Conservation (phyloP, 352 stramenopile genomes). For the Globisporangium solare region DNA sequence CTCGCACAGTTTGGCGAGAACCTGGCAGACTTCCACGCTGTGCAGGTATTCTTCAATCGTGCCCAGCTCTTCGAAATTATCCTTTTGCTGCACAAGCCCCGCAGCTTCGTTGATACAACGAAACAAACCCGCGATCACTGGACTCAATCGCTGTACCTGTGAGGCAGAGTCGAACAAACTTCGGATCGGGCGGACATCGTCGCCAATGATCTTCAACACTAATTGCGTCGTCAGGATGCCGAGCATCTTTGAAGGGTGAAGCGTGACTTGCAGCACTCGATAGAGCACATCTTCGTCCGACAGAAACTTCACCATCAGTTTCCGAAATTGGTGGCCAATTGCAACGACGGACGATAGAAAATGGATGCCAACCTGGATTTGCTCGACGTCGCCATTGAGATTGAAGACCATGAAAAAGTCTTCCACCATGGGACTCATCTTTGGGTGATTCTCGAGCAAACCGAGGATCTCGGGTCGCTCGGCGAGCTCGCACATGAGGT, state of each 20-base stretch:
- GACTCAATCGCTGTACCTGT: conserved; percentile 34
- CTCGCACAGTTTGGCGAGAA: conserved; percentile 54
- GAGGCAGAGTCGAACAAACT: conserved; percentile 38
- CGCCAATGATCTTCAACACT: conserved; percentile 53
- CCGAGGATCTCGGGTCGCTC: conserved; percentile 49
- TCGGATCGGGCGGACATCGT: conserved; percentile 47
- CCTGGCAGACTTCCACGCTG: conserved; percentile 47
- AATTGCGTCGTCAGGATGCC: conserved; percentile 46
- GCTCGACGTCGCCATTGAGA: conserved; percentile 54
- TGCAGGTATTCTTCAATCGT: conserved; percentile 67
- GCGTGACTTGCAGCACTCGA: conserved; percentile 55
- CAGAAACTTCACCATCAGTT: conserved; percentile 44
- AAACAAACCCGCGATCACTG: conserved; percentile 48
- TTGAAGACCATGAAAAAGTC: conserved; percentile 55
- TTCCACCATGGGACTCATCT: conserved; percentile 43
- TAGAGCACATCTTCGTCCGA: conserved; percentile 59
- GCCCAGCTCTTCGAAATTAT: conserved; percentile 36
- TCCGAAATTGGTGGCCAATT: conserved; percentile 61
- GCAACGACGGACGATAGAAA: conserved; percentile 51
- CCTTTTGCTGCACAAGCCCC: conserved; percentile 33
- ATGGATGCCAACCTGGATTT: conserved; percentile 54
- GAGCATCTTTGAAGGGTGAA: conserved; percentile 66
- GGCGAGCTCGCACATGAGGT: conserved; percentile 65
- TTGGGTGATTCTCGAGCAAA: conserved; percentile 45
- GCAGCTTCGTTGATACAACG: conserved; percentile 48